Percentiles rank a stretch among this genome's conserved stretches.
Conservation (phyloP, 495 filamentous ascomycete species). For the Daldinia loculata region DNA sequence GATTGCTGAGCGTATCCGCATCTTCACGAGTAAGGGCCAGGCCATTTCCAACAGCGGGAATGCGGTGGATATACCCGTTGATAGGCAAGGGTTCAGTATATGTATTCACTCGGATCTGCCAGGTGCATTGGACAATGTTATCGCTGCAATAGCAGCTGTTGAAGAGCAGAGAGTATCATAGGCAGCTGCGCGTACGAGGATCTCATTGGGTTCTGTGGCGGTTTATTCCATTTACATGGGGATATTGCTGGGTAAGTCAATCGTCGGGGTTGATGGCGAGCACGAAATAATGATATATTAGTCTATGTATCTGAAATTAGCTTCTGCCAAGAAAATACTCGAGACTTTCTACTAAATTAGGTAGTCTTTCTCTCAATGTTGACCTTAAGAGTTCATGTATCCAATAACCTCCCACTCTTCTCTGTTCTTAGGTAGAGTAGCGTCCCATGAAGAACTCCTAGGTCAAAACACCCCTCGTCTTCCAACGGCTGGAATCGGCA, state of each 20-base stretch:
- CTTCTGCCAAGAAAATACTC: no score
- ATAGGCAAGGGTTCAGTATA: conserved; percentile 36
- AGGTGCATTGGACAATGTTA: conserved; percentile 39
- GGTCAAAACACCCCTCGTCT: background rate
- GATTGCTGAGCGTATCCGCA: conserved; percentile 16
- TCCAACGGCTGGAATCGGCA: conserved; percentile 9
- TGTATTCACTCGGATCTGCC: conserved; percentile 44
- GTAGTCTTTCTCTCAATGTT: background rate
- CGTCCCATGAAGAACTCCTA: background rate
- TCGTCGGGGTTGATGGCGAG: no score
- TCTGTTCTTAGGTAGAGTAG: background rate
- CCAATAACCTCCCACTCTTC: background rate
- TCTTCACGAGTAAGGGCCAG: conserved; percentile 17
- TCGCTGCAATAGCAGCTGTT: conserved; percentile 27
- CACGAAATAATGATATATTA: no score
- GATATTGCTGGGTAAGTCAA: no score
- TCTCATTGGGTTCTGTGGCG: background rate
- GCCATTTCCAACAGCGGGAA: conserved; percentile 14
- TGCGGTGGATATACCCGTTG: conserved; percentile 26
- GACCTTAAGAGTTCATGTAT: background rate
- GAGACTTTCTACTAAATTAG: no score
- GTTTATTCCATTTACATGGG: no score
- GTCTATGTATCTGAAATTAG: no score
- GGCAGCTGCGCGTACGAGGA: background rate
- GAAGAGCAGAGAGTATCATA: background rate